These are phyloP conservation scores for Podospora anserina DNA, from an alignment of 495 filamentous ascomycete genomes.

Conservation along the genomic window DNA sequence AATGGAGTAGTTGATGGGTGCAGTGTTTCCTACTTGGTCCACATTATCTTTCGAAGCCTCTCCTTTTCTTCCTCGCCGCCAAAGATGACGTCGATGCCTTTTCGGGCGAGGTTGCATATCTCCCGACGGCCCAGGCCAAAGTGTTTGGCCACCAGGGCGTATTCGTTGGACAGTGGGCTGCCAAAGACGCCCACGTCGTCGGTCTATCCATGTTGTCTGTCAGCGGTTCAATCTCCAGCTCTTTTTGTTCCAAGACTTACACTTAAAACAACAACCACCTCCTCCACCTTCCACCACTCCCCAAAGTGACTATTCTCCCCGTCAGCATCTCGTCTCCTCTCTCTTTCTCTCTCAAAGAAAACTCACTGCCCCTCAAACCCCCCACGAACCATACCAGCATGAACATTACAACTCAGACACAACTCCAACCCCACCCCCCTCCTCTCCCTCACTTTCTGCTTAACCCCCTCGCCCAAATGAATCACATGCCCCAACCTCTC, in stretches of 20 bases:
- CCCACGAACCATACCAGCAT: conserved; percentile 66
- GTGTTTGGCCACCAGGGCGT: conserved; percentile 66
- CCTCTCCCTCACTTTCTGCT: conserved; percentile 48
- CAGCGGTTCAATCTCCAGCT: neutral
- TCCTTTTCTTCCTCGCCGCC: conserved; percentile 58
- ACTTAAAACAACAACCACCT: conserved; percentile 37
- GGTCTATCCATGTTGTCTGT: conserved; percentile 50
- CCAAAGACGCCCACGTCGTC: conserved; percentile 86
- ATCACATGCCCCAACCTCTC: conserved; percentile 79
- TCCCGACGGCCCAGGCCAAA: conserved; percentile 58
- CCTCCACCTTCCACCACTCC: conserved; percentile 39
- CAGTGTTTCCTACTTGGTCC: conserved; percentile 13
- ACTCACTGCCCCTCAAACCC: conserved; percentile 60
- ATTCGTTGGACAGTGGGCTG: conserved; percentile 77
- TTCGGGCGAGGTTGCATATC: conserved; percentile 55
- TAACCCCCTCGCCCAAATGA: conserved; percentile 59
- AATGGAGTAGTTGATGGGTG: too few species aligned
- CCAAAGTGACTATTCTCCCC: conserved; percentile 28
- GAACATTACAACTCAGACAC: conserved; percentile 78
- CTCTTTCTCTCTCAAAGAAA: conserved; percentile 15
- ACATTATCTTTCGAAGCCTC: conserved; percentile 53
- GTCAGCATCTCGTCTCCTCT: neutral
- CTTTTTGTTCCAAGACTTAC: conserved; percentile 24
- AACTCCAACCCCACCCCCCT: conserved; percentile 62
- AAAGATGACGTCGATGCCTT: conserved; percentile 62